Evolutionary conservation across 805 yeast genomes (phyloP).

Genomic region (Zygotorulaspora chibaensis): DNA sequence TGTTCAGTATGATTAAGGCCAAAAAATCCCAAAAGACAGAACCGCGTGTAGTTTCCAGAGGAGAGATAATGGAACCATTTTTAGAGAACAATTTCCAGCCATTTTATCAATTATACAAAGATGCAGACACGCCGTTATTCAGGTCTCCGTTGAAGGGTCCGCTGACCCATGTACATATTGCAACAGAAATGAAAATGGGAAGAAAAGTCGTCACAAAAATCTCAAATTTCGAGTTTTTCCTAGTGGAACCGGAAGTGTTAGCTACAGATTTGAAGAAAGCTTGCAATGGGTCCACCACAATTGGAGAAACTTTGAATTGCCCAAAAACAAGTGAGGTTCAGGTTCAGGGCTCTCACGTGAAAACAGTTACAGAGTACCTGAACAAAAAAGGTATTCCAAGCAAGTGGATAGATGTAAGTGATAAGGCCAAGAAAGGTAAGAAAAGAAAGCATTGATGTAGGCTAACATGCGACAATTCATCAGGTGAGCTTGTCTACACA

Average conservation of each 20-base stretch:
- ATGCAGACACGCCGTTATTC: slow-evolving; percentile 40
- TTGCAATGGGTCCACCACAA: slow-evolving; percentile 86
- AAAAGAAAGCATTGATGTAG: slow-evolving; percentile 23
- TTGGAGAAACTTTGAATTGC: slow-evolving; percentile 51
- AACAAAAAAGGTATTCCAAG: slow-evolving; percentile 59
- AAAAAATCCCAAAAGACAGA: slow-evolving; percentile 30
- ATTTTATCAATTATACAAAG: slow-evolving; percentile 44
- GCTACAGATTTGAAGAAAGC: slow-evolving; percentile 66
- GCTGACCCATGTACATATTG: slow-evolving; percentile 60
- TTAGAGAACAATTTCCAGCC: slow-evolving; percentile 45
- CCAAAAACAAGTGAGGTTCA: slow-evolving; percentile 62
- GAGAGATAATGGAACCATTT: slow-evolving; percentile 42
- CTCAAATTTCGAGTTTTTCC: slow-evolving; percentile 62
- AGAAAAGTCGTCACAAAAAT: slow-evolving; percentile 75
- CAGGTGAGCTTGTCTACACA: too few relatives aligned
- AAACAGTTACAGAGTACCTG: slow-evolving; percentile 54
- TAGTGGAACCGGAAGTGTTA: slow-evolving; percentile 58
- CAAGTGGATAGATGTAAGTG: slow-evolving; percentile 61
- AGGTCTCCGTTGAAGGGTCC: slow-evolving; percentile 53
- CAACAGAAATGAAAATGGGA: slow-evolving; percentile 75
- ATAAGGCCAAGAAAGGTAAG: slow-evolving; percentile 55
- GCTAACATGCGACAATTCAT: too few relatives aligned
- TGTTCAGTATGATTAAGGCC: slow-evolving; percentile 39
- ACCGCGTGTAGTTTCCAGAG: slow-evolving; percentile 41
- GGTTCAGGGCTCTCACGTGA: slow-evolving; percentile 89